Conservation (phyloP, 2,329 filamentous ascomycete genomes). For the Claviceps sp. region DNA sequence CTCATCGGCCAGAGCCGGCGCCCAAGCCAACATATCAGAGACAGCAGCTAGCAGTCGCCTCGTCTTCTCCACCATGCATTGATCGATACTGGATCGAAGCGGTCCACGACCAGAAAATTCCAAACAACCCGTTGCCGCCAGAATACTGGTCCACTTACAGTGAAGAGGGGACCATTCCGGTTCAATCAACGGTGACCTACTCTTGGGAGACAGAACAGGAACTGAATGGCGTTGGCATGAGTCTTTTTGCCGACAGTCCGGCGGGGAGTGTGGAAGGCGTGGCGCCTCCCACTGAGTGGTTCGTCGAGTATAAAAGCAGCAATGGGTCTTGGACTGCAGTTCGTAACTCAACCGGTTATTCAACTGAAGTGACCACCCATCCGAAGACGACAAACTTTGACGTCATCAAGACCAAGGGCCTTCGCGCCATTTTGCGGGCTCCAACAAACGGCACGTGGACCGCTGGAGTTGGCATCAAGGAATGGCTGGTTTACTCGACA, state of each 20-base stretch:
- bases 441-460: background rate
- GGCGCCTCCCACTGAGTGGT: background rate
- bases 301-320: background rate
- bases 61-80: background rate
- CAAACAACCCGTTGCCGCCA: background rate
- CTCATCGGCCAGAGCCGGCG: background rate
- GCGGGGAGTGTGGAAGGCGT: background rate
- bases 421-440: background rate
- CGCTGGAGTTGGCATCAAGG: background rate
- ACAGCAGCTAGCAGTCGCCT: background rate
- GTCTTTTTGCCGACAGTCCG: background rate
- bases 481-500: background rate
- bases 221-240: background rate
- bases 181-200: background rate
- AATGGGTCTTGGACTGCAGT: background rate
- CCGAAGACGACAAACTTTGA: background rate
- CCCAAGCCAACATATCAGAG: background rate
- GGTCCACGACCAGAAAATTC: background rate
- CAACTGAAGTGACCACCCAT: background rate
- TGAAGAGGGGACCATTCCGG: background rate
- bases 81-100: constrained; percentile 1
- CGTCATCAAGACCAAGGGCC: background rate
- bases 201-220: background rate
- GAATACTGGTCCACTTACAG: background rate
- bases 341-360: background rate